phyloP scores from a whole-genome alignment of 805 yeast genomes.

The Wickerhamiella spandovensis region DNA sequence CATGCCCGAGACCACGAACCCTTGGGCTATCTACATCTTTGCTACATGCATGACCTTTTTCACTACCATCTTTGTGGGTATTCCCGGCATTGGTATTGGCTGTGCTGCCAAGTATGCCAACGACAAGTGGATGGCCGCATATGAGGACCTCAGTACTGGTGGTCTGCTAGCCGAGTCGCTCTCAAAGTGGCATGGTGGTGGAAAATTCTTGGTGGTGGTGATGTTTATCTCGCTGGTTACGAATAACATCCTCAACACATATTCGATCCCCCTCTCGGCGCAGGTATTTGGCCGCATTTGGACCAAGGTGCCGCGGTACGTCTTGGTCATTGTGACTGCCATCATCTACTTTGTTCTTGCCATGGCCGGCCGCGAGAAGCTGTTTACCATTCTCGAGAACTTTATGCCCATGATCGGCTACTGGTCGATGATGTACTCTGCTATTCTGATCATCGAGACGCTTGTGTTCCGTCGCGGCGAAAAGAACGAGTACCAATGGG shows the following conservation, averaged over 20 bases:
- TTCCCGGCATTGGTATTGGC: slow-evolving; percentile 58
- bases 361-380: slow-evolving; percentile 59
- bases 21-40: slow-evolving; percentile 37
- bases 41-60: slow-evolving; percentile 54
- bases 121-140: slow-evolving; percentile 44
- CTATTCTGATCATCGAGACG: slow-evolving; percentile 61
- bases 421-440: slow-evolving; percentile 75
- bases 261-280: slow-evolving; percentile 68
- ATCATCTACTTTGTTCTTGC: slow-evolving; percentile 56
- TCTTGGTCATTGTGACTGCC: slow-evolving; percentile 53
- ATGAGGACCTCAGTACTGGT: slow-evolving; percentile 52
- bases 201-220: slow-evolving; percentile 59
- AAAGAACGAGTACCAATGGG: slow-evolving; percentile 51
- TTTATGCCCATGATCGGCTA: slow-evolving; percentile 86
- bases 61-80: slow-evolving; percentile 67
- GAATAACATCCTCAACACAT: slow-evolving; percentile 68
- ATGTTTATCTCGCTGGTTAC: slow-evolving; percentile 65
- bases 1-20: slow-evolving; percentile 60
- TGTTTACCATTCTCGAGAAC: slow-evolving; percentile 60
- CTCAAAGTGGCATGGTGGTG: slow-evolving; percentile 59
- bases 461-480: slow-evolving; percentile 45
- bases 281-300: slow-evolving; percentile 40
- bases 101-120: slow-evolving; percentile 43
- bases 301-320: slow-evolving; percentile 63
- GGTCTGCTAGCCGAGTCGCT: slow-evolving; percentile 58